These are phyloP conservation scores for Adiantum capillusveneris DNA, from an alignment of 75 land plant genomes.

Conservation along the genomic window DNA sequence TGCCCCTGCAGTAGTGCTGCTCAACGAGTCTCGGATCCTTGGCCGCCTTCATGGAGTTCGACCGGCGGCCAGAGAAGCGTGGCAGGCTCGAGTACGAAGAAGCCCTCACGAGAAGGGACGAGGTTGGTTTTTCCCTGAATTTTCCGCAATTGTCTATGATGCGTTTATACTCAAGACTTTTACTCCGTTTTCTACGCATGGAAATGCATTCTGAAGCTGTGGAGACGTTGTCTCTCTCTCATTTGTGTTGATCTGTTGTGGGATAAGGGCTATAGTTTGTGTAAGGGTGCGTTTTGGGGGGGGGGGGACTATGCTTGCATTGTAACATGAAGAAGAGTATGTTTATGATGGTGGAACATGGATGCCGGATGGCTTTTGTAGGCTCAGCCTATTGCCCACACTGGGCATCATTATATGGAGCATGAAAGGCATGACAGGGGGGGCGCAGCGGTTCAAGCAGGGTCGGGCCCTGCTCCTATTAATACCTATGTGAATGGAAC, in stretches of 20 bases:
- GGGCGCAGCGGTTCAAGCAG: constrained; percentile 11
- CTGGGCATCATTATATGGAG: constrained; percentile 24
- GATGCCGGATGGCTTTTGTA: constrained; percentile 60
- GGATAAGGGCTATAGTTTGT: too few relatives aligned
- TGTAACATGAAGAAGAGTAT: not conserved
- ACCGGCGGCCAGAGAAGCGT: constrained; percentile 2
- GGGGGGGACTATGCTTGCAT: not conserved
- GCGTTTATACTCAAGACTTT: too few relatives aligned
- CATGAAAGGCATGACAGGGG: constrained; percentile 55
- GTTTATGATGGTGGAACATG: constrained; percentile 31
- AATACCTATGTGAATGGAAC: constrained; percentile 37
- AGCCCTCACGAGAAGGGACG: not conserved
- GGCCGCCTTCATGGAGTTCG: not conserved
- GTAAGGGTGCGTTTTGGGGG: too few relatives aligned
- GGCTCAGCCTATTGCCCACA: constrained; percentile 63
- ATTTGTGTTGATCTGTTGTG: too few relatives aligned
- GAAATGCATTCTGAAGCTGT: too few relatives aligned
- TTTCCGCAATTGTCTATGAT: not conserved
- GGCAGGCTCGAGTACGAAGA: not conserved
- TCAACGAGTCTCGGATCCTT: too few relatives aligned
- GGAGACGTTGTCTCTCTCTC: too few relatives aligned
- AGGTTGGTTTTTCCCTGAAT: not conserved
- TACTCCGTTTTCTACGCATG: too few relatives aligned
- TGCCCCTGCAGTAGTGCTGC: too few relatives aligned
- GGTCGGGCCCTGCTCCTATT: constrained; percentile 4